phyloP scores from a whole-genome alignment of 495 filamentous ascomycete species.

The Neurospora discreta region DNA sequence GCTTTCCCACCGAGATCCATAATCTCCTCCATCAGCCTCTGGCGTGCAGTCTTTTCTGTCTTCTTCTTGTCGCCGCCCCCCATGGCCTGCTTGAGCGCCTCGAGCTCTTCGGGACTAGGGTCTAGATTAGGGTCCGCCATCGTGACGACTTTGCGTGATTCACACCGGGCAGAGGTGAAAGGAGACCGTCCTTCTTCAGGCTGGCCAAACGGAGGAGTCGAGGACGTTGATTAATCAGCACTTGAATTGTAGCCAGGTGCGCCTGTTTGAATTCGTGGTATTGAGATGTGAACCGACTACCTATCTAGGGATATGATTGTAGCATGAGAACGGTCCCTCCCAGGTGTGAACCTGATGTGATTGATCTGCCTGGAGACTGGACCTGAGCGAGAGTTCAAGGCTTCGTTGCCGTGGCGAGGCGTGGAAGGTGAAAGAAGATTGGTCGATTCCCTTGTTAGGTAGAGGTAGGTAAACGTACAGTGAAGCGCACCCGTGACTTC shows the following conservation, averaged over 20 bases:
- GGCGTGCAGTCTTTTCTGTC: constrained; percentile 11
- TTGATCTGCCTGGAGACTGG: neutral
- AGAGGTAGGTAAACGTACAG: neutral
- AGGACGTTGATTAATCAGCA: neutral
- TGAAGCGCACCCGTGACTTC: neutral
- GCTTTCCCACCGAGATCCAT: constrained; percentile 28
- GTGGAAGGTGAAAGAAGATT: neutral
- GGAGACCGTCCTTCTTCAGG: neutral
- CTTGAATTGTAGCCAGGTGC: neutral
- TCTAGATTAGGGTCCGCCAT: neutral
- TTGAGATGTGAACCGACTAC: neutral
- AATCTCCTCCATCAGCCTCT: constrained; percentile 21
- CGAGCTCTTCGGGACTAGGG: neutral
- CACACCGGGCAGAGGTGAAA: neutral
- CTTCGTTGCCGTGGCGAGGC: neutral
- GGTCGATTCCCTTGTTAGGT: neutral
- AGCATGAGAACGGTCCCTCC: neutral
- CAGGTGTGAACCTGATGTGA: neutral
- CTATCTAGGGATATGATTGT: neutral
- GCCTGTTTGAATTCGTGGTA: neutral
- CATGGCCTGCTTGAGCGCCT: neutral
- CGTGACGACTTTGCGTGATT: neutral
- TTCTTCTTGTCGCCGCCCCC: neutral
- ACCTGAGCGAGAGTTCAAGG: neutral
- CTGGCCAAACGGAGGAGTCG: neutral